phyloP scores from a whole-genome alignment of 805 yeast genomes.

The Wickerhamiella qilinensis region DNA sequence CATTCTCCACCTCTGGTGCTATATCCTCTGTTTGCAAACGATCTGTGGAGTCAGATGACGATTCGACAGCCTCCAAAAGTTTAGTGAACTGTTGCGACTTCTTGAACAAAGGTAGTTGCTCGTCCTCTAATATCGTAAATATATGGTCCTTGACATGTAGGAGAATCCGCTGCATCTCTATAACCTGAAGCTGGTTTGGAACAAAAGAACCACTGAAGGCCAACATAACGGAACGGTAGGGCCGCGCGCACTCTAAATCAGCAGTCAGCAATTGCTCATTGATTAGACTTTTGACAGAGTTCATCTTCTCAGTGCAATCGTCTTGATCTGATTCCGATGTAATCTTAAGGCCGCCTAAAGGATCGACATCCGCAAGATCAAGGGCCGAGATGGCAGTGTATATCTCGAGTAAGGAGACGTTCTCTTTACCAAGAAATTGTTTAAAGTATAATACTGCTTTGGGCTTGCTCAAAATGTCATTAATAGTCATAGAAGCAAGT shows the following conservation, averaged over 20 bases:
- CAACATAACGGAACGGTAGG: conserved; percentile 22
- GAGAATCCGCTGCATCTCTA: conserved; percentile 42
- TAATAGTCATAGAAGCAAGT: conserved; percentile 21
- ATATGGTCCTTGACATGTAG: conserved; percentile 41
- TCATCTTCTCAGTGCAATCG: conserved; percentile 16
- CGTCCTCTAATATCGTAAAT: conserved; percentile 32
- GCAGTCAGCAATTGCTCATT: conserved; percentile 28
- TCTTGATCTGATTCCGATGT: conserved; percentile 8
- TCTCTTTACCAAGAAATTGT: conserved; percentile 37
- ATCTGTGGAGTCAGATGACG: conserved; percentile 12
- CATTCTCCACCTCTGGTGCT: conserved; percentile 12
- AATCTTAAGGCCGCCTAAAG: conserved; percentile 14
- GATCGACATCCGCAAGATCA: conserved; percentile 28
- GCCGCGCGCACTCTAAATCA: conserved; percentile 11
- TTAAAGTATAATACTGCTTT: conserved; percentile 32
- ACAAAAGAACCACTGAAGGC: conserved; percentile 19
- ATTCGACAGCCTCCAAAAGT: conserved; percentile 26
- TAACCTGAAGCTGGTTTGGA: conserved; percentile 23
- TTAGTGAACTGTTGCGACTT: conserved; percentile 39
- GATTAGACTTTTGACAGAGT: conserved; percentile 29
- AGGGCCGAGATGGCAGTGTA: conserved; percentile 58
- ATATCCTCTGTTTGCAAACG: conserved; percentile 17
- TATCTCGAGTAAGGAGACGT: conserved; percentile 50
- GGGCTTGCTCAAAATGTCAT: conserved; percentile 33
- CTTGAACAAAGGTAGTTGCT: conserved; percentile 45